phyloP scores from a whole-genome alignment of 768 basidiomycete genomes.

The Infundibulicybe gibba region DNA sequence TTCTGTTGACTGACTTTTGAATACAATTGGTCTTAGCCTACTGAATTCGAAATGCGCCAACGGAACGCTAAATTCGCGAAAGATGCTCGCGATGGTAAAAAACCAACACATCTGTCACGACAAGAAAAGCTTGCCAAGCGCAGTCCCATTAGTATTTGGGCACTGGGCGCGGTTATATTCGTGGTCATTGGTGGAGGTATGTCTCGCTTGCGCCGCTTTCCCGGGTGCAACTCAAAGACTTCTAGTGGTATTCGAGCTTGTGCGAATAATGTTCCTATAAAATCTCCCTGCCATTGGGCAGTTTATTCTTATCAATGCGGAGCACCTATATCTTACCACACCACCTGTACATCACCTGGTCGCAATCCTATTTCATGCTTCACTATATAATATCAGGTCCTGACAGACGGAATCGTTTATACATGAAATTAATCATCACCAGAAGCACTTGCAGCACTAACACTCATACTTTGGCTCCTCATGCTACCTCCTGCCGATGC shows the following conservation, averaged over 20 bases:
- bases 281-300: not conserved
- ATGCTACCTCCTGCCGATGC: conserved; percentile 34
- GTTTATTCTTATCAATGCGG: too few species aligned
- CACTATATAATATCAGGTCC: too few species aligned
- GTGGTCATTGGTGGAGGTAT: conserved; percentile 79
- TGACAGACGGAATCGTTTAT: not conserved
- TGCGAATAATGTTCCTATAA: conserved; percentile 64
- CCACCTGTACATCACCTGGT: conserved; percentile 1
- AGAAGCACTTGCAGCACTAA: conserved; percentile 50
- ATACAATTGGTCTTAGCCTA: conserved; percentile 45
- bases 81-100: conserved; percentile 72
- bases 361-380: conserved; percentile 6
- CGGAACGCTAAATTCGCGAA: conserved; percentile 80
- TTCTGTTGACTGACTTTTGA: not conserved
- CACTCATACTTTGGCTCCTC: conserved; percentile 59
- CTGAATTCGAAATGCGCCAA: conserved; percentile 78
- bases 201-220: conserved; percentile 16
- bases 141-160: conserved; percentile 75
- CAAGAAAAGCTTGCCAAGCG: conserved; percentile 68
- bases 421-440: conserved; percentile 42
- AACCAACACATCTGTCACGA: conserved; percentile 66
- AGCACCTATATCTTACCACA: too few species aligned
- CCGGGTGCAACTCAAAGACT: conserved; percentile 1
- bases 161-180: conserved; percentile 69
- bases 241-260: conserved; percentile 72